Percentiles rank a stretch among this genome's conserved stretches.
These are phyloP conservation scores for Mallotus japonicus DNA, from an alignment of 441 rosid genomes.

Conservation along the genomic window DNA sequence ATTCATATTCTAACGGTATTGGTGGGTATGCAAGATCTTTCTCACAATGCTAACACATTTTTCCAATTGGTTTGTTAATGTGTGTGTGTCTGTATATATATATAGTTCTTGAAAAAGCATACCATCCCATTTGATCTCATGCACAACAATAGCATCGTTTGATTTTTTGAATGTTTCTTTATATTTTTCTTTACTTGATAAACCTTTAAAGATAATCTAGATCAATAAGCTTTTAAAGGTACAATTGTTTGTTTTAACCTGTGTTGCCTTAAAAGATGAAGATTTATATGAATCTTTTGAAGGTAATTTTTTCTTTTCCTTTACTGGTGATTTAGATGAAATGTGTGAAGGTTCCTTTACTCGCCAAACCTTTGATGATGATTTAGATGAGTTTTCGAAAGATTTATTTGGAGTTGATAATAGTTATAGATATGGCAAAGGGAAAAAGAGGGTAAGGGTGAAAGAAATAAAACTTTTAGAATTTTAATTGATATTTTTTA, in stretches of 20 bases:
- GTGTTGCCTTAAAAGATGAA: too few species aligned
- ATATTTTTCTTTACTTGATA: not conserved
- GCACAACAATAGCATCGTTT: too few species aligned
- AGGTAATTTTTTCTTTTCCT: too few species aligned
- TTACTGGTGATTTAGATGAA: not conserved
- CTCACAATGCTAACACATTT: constrained; percentile 22
- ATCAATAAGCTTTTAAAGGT: too few species aligned
- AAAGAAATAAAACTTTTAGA: too few species aligned
- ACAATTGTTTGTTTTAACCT: too few species aligned
- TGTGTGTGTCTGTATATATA: too few species aligned
- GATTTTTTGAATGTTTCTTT: not conserved
- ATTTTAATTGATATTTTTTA: too few species aligned
- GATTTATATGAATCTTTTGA: too few species aligned
- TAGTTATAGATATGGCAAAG: too few species aligned
- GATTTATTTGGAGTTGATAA: not conserved
- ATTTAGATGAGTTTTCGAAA: not conserved
- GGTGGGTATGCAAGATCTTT: constrained; percentile 27
- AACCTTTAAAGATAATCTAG: too few species aligned
- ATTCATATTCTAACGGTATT: not conserved
- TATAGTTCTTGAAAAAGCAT: not conserved
- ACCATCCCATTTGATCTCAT: constrained; percentile 5
- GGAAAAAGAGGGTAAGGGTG: too few species aligned
- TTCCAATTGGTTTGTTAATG: not conserved
- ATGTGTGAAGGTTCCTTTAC: not conserved
- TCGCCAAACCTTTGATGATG: not conserved